Conservation (phyloP, 2,329 filamentous ascomycete species). For the Penicillium rolfsii region DNA sequence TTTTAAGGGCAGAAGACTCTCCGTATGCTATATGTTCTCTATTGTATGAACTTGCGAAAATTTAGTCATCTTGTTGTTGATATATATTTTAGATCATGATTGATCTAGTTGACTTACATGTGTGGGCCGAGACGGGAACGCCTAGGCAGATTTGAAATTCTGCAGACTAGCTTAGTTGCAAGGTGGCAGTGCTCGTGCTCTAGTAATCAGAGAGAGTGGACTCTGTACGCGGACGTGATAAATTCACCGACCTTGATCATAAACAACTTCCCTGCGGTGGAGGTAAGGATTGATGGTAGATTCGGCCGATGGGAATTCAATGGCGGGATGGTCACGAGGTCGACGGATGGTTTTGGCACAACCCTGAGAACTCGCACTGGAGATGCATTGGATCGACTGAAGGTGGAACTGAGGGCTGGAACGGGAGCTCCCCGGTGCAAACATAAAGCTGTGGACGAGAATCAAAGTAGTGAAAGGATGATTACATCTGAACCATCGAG, state of each 20-base stretch:
- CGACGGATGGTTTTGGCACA: not conserved
- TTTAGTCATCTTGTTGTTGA: too few species aligned
- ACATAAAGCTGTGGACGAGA: not conserved
- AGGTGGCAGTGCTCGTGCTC: too few species aligned
- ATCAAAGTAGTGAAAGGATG: not conserved
- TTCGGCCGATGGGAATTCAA: not conserved
- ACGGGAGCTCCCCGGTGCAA: too few species aligned
- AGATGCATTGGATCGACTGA: not conserved
- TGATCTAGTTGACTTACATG: too few species aligned
- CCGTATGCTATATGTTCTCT: too few species aligned
- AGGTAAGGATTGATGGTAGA: slow-evolving; percentile 2
- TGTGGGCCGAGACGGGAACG: too few species aligned
- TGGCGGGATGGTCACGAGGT: not conserved
- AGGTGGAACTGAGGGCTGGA: not conserved
- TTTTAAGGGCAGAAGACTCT: too few species aligned
- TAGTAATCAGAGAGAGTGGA: not conserved
- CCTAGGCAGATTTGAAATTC: too few species aligned
- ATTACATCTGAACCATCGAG: not conserved
- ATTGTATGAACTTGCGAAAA: too few species aligned
- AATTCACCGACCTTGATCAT: not conserved
- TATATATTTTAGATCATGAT: too few species aligned
- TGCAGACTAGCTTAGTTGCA: too few species aligned
- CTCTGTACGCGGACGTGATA: not conserved
- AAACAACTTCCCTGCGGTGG: not conserved
- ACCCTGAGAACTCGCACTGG: not conserved